Base-by-base conservation (phyloP, 2,329 filamentous ascomycete genomes). In the Talaromyces albobiverticillius region DNA sequence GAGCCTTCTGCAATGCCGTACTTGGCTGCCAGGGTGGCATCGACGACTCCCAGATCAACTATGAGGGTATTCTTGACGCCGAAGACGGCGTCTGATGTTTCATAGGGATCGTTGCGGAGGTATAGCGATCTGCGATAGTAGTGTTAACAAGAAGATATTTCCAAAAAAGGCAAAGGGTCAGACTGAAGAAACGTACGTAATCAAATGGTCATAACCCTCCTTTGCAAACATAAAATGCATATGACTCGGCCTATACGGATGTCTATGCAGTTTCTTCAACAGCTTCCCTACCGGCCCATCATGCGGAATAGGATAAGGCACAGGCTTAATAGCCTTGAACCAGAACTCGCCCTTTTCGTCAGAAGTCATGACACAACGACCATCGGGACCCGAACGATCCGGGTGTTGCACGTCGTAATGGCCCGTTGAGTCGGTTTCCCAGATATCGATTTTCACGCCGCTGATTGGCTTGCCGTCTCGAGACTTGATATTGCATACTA, bases 211-310 rank as follows among this genome's bases (percentile, higher is more conserved):
- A 74, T 82, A 91, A 0, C 88, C 88, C 31, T 79, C 71, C 76
- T 90, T 91, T 67, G 86, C 83, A 73, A 95, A 91, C 88, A 95
- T 94, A 64, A 94, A 94, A 70, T 94, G 89, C 54, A 57, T 53
- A 70, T 94, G 89, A 18, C 85, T 82, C 1, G 89, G 90, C 50
- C 90, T 75, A 75, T 84, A 92, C 53, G 84, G 84, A 73, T 94
- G 90, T n/a, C 90, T 76, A n/a, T 81, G 79, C 62, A 94, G 67
- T 63, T 74, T 69, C 66, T 76, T 73, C 62, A 94, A 72, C 61
- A 94, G 67, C 70, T 84, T 82, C 0, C 89, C 91, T 1, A 95
- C 90, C 0, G 91, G 90, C 8, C 89, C 89, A 71, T 95, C 90
- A 62, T 89, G 80, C 1, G 90, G 89, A 63, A 95, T 94, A 0